Evolutionary conservation across 1,139 yeast species (phyloP), one percentile per base, ranked within the genome.

Genomic region (Nematodospora anomalae): DNA sequence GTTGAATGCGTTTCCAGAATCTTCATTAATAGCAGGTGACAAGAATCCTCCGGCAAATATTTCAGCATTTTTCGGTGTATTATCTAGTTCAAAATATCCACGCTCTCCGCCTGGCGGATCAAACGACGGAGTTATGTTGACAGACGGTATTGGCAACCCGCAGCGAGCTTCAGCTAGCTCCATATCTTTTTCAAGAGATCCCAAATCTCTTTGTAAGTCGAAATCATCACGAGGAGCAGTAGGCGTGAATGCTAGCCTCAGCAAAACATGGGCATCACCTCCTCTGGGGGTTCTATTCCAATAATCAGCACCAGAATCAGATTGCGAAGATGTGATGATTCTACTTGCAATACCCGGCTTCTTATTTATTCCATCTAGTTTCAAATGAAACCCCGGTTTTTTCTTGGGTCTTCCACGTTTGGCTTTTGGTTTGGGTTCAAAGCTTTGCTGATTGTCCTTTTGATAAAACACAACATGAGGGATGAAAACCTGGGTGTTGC

Each of bases 81-180:
- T 25, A 14, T 36, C 38, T 8, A 43, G 18, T 16, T 62, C 72
- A 39, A 68, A 68, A 47, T 67, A 68, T n/a, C 62, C 71, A 29
- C 49, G 41, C 6, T 46, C 48, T 4, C 60, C 47, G 6, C 62
- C 61, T 1, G 75, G 74, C 1, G 75, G 74, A 30, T 64, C 65
- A 67, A 67, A 62, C 6, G 60, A 56, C 0, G 75, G 75, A 0
- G 76, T 70, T 13, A 65, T 45, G 35, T 44, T 33, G 21, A 45
- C 36, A 12, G 48, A 33, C 4, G 46, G 44, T 13, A 45, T 35
- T 11, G 30, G 13, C 14, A 38, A 28, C 4, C 36, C 38, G 12
- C 34, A 26, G 4, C 24, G 13, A 10, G 26, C 36, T 29, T 36
- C 40, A 5, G 26, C 22, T 9, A 33, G 25, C 26, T 30, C 43